Evolutionary conservation across 2,329 filamentous ascomycete genomes (phyloP).

Genomic region (Claviceps paspali): DNA sequence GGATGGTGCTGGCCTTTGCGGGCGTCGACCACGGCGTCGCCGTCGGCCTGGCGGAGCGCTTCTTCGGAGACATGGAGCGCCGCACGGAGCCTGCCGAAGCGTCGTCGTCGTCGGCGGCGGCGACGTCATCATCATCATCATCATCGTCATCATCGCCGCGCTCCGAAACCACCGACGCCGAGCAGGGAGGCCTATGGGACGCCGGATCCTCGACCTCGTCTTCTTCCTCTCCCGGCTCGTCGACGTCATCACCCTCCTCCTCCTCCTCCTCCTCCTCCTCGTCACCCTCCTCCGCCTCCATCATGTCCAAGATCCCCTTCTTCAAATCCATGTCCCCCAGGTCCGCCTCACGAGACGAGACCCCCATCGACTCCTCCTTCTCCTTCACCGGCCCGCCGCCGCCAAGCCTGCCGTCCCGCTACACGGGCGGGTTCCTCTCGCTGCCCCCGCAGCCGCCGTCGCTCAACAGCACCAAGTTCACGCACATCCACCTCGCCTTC

Average conservation of each 20-base stretch:
- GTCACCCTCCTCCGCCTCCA: slow-evolving; percentile 32
- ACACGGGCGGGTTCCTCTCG: slow-evolving; percentile 86
- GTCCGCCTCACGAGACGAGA: slow-evolving; percentile 48
- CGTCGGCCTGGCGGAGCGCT: slow-evolving; percentile 62
- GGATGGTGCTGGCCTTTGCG: slow-evolving; percentile 89
- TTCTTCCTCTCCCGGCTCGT: slow-evolving; percentile 15
- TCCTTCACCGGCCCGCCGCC: no score
- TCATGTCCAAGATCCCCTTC: slow-evolving; percentile 76
- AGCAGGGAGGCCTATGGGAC: no score
- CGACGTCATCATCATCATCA: slow-evolving; percentile 17
- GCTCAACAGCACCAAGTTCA: slow-evolving; percentile 64
- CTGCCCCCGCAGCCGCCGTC: slow-evolving; percentile 69
- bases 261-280: slow-evolving; percentile 19
- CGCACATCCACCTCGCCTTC: slow-evolving; percentile 89
- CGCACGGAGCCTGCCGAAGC: neutral
- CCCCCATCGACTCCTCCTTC: no score
- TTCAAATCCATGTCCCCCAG: slow-evolving; percentile 70
- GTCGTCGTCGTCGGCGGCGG: slow-evolving; percentile 28
- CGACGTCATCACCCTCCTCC: slow-evolving; percentile 17
- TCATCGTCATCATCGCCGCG: slow-evolving; percentile 15
- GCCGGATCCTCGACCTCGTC: slow-evolving; percentile 22
- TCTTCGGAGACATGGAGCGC: slow-evolving; percentile 79
- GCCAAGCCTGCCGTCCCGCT: slow-evolving; percentile 57
- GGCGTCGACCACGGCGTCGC: slow-evolving; percentile 74
- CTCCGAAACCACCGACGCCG: no score